A percentile compares a stretch with the other conserved stretches of the same genome.
Conservation (phyloP, 176 grass and related monocot species). For the Triticum urartu region DNA sequence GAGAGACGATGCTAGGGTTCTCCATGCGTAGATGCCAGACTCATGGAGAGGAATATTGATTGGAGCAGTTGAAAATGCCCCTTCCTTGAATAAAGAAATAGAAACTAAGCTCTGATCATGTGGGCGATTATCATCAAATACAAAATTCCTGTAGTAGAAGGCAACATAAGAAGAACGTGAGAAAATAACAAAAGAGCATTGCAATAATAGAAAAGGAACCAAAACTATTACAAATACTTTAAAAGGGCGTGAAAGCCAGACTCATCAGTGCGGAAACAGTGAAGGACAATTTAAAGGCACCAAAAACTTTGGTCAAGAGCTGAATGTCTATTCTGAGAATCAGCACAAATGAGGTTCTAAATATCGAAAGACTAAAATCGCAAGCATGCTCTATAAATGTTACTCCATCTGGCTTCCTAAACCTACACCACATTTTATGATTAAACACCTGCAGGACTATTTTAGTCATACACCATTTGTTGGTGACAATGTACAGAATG, state of each 20-base stretch:
- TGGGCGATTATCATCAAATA: conserved; percentile 50
- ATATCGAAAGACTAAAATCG: not conserved
- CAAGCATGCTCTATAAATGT: conserved; percentile 16
- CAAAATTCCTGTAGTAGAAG: conserved; percentile 44
- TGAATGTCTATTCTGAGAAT: conserved; percentile 16
- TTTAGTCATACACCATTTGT: conserved; percentile 1
- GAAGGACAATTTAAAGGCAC: not conserved
- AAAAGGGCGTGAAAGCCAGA: conserved; percentile 1
- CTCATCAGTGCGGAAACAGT: not conserved
- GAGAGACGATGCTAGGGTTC: conserved; percentile 55
- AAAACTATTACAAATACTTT: conserved; percentile 7
- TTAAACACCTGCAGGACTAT: conserved; percentile 5
- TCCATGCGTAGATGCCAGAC: conserved; percentile 63
- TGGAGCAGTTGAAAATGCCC: conserved; percentile 69
- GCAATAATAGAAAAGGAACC: not conserved
- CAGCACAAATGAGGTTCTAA: not conserved
- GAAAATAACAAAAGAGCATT: not conserved
- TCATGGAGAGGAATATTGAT: conserved; percentile 59
- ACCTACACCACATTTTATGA: not conserved
- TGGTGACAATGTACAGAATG: conserved; percentile 10
- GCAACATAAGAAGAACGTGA: conserved; percentile 29
- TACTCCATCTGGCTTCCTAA: not conserved
- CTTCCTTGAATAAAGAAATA: conserved; percentile 72
- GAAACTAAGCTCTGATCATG: conserved; percentile 50
- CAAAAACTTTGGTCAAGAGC: not conserved